Base-by-base conservation (phyloP, 345 rosid species). In the Atalantia buxifolia region DNA sequence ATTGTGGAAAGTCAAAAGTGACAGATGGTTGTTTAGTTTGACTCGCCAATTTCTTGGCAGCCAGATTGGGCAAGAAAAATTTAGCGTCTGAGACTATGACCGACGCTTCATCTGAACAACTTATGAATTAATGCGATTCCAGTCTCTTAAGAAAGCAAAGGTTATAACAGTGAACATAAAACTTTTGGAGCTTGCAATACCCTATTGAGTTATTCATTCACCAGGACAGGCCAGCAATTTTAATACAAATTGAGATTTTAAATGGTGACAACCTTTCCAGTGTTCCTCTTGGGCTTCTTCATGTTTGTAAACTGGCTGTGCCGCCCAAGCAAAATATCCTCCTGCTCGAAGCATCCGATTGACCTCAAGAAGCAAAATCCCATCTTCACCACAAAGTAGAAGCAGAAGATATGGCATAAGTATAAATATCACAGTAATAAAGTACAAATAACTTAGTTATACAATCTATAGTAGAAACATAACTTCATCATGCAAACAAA, bases 241-340 rank as follows among this genome's bases (percentile, higher is more conserved):
- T 27, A 73, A 56, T 19, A 28, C 40, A 24, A 77, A 45, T 42
- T 72, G 67, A 55, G 56, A 72, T 38, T 71, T 77, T 38, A 45
- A 69, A 28, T 1, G 31, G 72, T 38, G n/a, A 79, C 89, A 64
- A 94, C 99, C 99, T 90, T 87, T 87, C 99, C 98, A 96, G 79
- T 94, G 99, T 82, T 94, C 91, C 87, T 92, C 93, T 63, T 94
- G 89, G 56, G 81, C 78, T 78, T 80, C 83, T 80, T 96, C 98
- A 59, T 96, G 99, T 86, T 92, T 96, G 83, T 96, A 96, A 76
- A 96, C 99, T 63, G 98, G 99, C 69, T 94, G 99, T 61, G 98
- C 98, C 13, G 99, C 97, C 99, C 99, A 95, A 77, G 90, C 92
- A 90, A 96, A 96, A 86, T 90, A 92, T 85, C 98, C 98, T 76